phyloP scores from a whole-genome alignment of 192 early-diverging fungal species.

The Coemansia sp. region DNA sequence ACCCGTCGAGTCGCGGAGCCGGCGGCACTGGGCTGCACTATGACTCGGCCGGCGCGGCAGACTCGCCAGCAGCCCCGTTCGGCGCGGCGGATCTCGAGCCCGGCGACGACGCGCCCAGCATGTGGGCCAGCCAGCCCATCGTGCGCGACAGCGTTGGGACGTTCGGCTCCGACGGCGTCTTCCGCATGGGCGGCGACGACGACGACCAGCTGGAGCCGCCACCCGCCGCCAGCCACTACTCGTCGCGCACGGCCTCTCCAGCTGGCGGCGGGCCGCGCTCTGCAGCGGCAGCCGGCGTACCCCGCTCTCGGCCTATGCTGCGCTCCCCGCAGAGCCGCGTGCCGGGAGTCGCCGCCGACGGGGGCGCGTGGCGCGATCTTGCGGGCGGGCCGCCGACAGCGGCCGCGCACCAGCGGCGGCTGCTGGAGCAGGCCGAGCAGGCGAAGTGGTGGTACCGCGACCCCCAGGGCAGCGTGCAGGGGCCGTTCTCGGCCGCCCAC shows the following conservation, averaged over 20 bases:
- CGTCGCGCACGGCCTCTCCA: conserved; percentile 12
- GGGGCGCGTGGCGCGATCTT: conserved; percentile 14
- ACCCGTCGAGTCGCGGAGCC: neutral
- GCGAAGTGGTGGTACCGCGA: conserved; percentile 79
- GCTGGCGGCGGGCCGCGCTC: neutral
- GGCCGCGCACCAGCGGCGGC: conserved; percentile 3
- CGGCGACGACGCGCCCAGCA: conserved; percentile 37
- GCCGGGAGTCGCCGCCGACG: conserved; percentile 2
- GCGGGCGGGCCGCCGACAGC: conserved; percentile 2
- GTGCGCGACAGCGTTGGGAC: conserved; percentile 58
- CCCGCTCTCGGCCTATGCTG: neutral
- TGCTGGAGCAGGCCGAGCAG: conserved; percentile 39
- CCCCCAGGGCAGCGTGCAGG: conserved; percentile 79
- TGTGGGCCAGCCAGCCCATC: conserved; percentile 55
- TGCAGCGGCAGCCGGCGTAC: neutral
- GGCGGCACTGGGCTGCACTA: neutral
- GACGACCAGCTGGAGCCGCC: conserved; percentile 30
- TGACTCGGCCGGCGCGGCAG: neutral
- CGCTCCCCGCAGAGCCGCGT: neutral
- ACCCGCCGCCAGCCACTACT: neutral
- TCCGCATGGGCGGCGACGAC: conserved; percentile 54
- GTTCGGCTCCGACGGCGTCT: conserved; percentile 67
- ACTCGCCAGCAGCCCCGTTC: too few relatives aligned
- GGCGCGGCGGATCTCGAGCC: neutral
- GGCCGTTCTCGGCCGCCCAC: conserved; percentile 79